Evolutionary conservation across 2,329 filamentous ascomycete genomes (phyloP), one percentile per base, ranked within the genome.

Genomic region (Microcera coccophila): DNA sequence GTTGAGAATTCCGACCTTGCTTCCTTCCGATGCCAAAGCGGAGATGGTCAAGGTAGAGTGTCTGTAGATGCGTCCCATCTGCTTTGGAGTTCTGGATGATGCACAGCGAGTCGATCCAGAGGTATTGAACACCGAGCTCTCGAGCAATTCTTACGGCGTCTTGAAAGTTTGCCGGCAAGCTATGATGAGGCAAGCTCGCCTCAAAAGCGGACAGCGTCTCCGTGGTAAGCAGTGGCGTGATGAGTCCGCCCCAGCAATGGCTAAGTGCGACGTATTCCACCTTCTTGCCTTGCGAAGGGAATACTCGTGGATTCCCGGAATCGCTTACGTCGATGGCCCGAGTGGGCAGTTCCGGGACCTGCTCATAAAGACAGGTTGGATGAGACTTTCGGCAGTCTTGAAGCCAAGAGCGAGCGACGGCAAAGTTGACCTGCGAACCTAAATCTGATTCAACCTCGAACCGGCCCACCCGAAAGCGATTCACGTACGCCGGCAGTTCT

Each of bases 1-100:
- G 7, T 26, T 26, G 7, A 26, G 12, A 26, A 26, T 26, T 12
- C 22, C 22, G 12, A 7, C 7, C 22, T 7, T 26, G 12, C 22
- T 26, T 26, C 22, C 22, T 26, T 26, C 22, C 22, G 22, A 26
- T 7, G 22, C 12, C 22, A 26, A 7, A 26, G 22, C 22, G 12
- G 22, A 26, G 7, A 26, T 26, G 12, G 22, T 26, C 7, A 26
- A 7, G 12, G 12, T 26, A 26, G 22, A 26, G 22, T 26, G 7
- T 26, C 22, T 26, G 22, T 26, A 26, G 12, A 26, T 26, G 22
- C 22, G 12, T 12, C 22, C 22, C 7, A 26, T 26, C 22, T 26
- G 7, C 7, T 26, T 12, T 26, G n/a, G 34, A 36, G 20, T 36
- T 17, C 20, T 36, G 34, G 34, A 36, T 36, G 34, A 36, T 36